Evolutionary conservation across 768 basidiomycete species (phyloP).

Genomic region (Suillus variegatus): DNA sequence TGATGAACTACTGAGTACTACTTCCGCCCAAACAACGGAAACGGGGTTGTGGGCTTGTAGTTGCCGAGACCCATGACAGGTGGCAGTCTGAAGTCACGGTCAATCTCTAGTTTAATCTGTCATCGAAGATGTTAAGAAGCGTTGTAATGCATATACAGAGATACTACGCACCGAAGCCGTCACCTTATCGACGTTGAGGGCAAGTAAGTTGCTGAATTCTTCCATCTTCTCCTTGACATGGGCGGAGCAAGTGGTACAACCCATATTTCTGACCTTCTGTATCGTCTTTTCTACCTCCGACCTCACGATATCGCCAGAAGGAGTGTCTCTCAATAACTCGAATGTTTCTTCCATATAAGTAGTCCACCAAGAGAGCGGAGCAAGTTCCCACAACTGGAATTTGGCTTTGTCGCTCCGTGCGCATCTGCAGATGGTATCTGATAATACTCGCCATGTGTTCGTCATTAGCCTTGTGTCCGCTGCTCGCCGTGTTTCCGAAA

Average conservation of each 20-base stretch:
- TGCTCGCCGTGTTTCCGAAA: too few relatives aligned
- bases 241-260: constrained; percentile 10
- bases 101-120: constrained; percentile 1
- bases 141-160: too few relatives aligned
- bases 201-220: constrained; percentile 12
- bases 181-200: constrained; percentile 12
- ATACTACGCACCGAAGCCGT: constrained; percentile 18
- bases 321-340: constrained; percentile 1
- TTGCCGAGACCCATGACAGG: too few relatives aligned
- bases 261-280: background rate
- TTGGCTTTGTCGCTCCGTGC: background rate
- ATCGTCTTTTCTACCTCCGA: background rate
- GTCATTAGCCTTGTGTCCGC: too few relatives aligned
- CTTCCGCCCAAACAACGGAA: too few relatives aligned
- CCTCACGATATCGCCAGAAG: constrained; percentile 3
- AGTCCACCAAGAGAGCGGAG: constrained; percentile 9
- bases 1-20: too few relatives aligned
- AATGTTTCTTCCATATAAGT: constrained; percentile 11
- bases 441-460: too few relatives aligned
- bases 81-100: background rate
- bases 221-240: constrained; percentile 16
- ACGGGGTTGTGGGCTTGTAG: too few relatives aligned
- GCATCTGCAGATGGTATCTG: background rate
- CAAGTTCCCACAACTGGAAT: background rate
- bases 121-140: background rate